Evolutionary conservation across 306 rosid genomes (phyloP), one percentile per base, ranked within the genome.

Genomic region (Pterocarpus santalinus): DNA sequence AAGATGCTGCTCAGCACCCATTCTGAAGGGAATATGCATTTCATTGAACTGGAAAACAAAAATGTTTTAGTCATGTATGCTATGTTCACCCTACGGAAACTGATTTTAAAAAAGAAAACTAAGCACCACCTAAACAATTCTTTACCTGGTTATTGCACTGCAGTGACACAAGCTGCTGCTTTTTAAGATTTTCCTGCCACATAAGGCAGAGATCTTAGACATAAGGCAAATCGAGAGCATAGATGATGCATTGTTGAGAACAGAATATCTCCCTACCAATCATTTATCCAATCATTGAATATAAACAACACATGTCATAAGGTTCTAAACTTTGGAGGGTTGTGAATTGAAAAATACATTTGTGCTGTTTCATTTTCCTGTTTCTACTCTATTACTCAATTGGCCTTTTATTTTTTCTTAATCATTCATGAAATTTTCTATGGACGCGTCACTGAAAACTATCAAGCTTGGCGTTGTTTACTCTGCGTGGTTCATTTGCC

Each of bases 131-230:
- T 47, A 2, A 67, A 61, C 32, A 46, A 55, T 39, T 73, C 65
- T 85, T 87, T 83, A 93, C 99, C 98, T 93, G 99, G 77, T 80
- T 89, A 87, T 81, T 78, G 88, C 94, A 87, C 60, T 91, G 96
- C 55, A 95, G 65, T 46, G 98, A 80, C 80, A 80, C 85, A 33
- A 92, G 82, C 81, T 94, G 97, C 67, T 90, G 97, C 86, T 93
- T 93, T 83, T 90, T 92, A 35, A 90, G 51, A 84, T 79, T 88
- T 81, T 91, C 99, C 90, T 80, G 83, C 35, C 47, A 83, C 51
- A 77, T 55, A 8, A 39, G 32, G 58, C 7, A 63, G 16, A 76
- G 5, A 52, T 5, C 13, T 70, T 55, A 77, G 73, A 51, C 57
- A 41, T 16, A 79, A 7, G 30, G 32, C 2, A 72, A 63, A 57